Evolutionary conservation across 352 stramenopile genomes (phyloP).

Genomic region (Plasmopara viticola): DNA sequence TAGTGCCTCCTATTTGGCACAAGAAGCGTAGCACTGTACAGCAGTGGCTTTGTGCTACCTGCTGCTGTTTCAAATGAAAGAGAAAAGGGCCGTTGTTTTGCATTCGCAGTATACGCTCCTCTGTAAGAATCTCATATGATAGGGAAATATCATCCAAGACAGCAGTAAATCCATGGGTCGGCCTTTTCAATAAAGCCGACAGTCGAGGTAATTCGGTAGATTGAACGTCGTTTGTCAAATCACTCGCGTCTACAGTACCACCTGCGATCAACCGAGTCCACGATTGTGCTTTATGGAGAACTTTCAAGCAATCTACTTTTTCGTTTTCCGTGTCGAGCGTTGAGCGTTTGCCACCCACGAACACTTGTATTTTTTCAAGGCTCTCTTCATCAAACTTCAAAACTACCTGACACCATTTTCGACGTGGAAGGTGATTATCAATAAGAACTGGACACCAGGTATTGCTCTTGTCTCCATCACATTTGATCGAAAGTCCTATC

Average conservation of each 20-base stretch:
- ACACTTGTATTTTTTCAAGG: slow-evolving; percentile 10
- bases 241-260: slow-evolving; percentile 3
- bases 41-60: slow-evolving; percentile 24
- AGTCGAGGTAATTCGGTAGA: background rate
- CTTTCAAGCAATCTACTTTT: slow-evolving; percentile 3
- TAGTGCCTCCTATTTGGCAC: slow-evolving; percentile 18
- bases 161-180: slow-evolving; percentile 10
- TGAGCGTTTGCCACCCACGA: slow-evolving; percentile 14
- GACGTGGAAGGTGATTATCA: slow-evolving; percentile 7
- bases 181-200: slow-evolving; percentile 4
- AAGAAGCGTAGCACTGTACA: slow-evolving; percentile 30
- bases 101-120: slow-evolving; percentile 18
- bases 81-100: slow-evolving; percentile 23
- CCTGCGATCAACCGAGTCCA: slow-evolving; percentile 16
- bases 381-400: slow-evolving; percentile 7
- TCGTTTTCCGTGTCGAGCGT: slow-evolving; percentile 7
- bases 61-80: slow-evolving; percentile 33
- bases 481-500: slow-evolving; percentile 12
- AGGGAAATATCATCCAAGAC: slow-evolving; percentile 35
- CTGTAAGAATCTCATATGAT: slow-evolving; percentile 1
- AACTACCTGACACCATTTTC: slow-evolving; percentile 18
- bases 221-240: background rate
- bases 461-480: slow-evolving; percentile 1
- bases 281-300: slow-evolving; percentile 6
- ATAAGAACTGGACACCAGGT: slow-evolving; percentile 12